Conservation (phyloP, 345 rosid species). For the Salix arbutifolia region DNA sequence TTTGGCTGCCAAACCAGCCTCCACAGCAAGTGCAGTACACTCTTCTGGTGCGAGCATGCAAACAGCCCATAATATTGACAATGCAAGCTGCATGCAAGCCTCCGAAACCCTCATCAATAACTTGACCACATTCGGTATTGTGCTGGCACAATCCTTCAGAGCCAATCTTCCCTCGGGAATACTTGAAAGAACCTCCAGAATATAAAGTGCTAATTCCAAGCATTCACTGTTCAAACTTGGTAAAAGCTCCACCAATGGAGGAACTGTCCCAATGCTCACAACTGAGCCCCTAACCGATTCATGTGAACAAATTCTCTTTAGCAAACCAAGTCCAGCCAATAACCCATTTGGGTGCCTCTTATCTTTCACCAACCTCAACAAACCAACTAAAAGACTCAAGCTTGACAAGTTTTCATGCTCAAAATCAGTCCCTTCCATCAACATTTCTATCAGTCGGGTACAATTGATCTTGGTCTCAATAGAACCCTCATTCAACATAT, state of each 20-base stretch:
- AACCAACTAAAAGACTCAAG: conserved; percentile 29
- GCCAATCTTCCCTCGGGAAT: conserved; percentile 23
- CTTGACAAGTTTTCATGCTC: conserved; percentile 21
- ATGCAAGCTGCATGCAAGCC: conserved; percentile 22
- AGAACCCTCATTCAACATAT: conserved; percentile 65
- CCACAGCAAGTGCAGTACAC: conserved; percentile 29
- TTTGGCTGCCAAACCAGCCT: conserved; percentile 32
- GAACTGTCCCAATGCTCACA: conserved; percentile 27
- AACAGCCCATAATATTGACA: conserved; percentile 26
- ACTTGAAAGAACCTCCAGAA: conserved; percentile 22
- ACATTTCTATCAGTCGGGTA: conserved; percentile 43
- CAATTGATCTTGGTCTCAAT: conserved; percentile 61
- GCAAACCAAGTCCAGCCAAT: conserved; percentile 23
- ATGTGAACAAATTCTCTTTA: conserved; percentile 20
- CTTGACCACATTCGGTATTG: conserved; percentile 32
- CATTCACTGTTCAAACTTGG: conserved; percentile 26
- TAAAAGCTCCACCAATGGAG: conserved; percentile 25
- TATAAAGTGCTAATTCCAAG: conserved; percentile 23
- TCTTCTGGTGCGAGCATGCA: conserved; percentile 31
- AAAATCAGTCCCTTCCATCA: conserved; percentile 55
- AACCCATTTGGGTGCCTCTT: conserved; percentile 24
- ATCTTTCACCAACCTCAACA: conserved; percentile 32
- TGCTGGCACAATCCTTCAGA: conserved; percentile 22
- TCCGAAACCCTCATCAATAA: conserved; percentile 32
- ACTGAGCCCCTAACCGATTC: conserved; percentile 21